Evolutionary conservation across 2,329 filamentous ascomycete genomes (phyloP).

Genomic region (Fusarium anthophilum): DNA sequence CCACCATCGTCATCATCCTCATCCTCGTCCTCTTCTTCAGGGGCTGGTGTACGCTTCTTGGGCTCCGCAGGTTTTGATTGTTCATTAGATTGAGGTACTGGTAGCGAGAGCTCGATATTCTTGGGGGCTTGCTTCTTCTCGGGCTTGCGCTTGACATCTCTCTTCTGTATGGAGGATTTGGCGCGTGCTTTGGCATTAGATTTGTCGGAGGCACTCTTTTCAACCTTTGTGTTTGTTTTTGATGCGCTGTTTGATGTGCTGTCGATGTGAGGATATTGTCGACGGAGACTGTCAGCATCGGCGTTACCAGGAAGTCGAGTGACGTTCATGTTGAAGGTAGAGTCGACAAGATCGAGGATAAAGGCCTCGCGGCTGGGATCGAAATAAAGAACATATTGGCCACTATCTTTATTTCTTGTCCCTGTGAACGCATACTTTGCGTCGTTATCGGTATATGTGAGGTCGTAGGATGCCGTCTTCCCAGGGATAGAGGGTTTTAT

Average conservation of each 20-base stretch:
- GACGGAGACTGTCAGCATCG: constrained; percentile 70
- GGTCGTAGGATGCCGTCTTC: constrained; percentile 64
- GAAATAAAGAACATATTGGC: constrained; percentile 76
- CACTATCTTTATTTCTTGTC: constrained; percentile 63
- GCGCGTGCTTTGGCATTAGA: constrained; percentile 38
- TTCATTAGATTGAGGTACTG: constrained; percentile 42
- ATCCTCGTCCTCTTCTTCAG: constrained; percentile 63
- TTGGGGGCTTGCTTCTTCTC: constrained; percentile 50
- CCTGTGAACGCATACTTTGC: constrained; percentile 70
- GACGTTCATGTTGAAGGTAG: constrained; percentile 89
- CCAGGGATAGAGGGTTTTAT: constrained; percentile 61
- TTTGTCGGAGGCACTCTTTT: constrained; percentile 33
- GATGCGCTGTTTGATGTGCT: constrained; percentile 30
- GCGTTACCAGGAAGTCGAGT: constrained; percentile 72
- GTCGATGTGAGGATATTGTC: constrained; percentile 73
- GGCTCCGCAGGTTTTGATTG: constrained; percentile 35
- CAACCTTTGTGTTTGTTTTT: constrained; percentile 18
- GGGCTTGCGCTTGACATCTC: constrained; percentile 45
- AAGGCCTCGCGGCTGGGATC: constrained; percentile 79
- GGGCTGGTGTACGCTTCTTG: constrained; percentile 44
- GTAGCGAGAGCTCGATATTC: constrained; percentile 49
- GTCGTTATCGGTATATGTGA: constrained; percentile 63
- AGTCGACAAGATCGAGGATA: constrained; percentile 82
- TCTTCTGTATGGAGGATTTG: constrained; percentile 41
- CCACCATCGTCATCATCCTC: constrained; percentile 66